These are phyloP conservation scores for Mycena venus DNA, from an alignment of 768 basidiomycete genomes.

Conservation along the genomic window DNA sequence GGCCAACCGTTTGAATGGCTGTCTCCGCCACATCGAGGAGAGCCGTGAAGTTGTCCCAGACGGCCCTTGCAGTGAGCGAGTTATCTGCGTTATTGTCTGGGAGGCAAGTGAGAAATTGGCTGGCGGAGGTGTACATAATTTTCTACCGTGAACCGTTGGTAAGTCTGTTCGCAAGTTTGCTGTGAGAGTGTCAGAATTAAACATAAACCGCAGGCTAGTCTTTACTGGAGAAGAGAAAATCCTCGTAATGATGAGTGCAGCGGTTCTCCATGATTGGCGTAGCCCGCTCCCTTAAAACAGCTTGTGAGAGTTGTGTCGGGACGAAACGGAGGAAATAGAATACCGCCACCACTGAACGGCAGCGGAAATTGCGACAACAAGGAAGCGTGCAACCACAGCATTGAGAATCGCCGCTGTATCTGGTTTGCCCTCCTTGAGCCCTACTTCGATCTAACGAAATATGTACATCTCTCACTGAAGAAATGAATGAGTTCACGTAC, in stretches of 20 bases:
- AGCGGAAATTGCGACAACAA: constrained; percentile 23
- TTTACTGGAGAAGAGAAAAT: constrained; percentile 44
- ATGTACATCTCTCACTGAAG: background rate
- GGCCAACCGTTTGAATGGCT: constrained; percentile 39
- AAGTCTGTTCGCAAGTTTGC: constrained; percentile 30
- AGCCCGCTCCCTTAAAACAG: background rate
- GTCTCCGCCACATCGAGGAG: constrained; percentile 39
- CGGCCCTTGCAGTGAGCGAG: constrained; percentile 5
- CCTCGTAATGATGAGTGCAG: constrained; percentile 42
- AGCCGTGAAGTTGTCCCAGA: constrained; percentile 35
- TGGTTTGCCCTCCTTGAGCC: constrained; percentile 21
- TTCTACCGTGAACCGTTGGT: constrained; percentile 27
- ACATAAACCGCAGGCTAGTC: background rate
- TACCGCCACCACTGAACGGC: constrained; percentile 25
- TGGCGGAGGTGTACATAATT: background rate
- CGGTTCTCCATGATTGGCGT: constrained; percentile 30
- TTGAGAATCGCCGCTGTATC: constrained; percentile 20
- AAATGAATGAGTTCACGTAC: constrained; percentile 15
- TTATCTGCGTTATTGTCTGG: constrained; percentile 20
- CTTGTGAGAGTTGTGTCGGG: background rate
- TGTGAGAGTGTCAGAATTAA: constrained; percentile 31
- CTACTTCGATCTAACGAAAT: constrained; percentile 28
- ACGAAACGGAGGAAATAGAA: background rate
- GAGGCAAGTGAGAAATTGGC: background rate
- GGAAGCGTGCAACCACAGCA: constrained; percentile 19